These are phyloP conservation scores for Emergomyces pasteurianus DNA, from an alignment of 2,329 filamentous ascomycete species.

Conservation along the genomic window DNA sequence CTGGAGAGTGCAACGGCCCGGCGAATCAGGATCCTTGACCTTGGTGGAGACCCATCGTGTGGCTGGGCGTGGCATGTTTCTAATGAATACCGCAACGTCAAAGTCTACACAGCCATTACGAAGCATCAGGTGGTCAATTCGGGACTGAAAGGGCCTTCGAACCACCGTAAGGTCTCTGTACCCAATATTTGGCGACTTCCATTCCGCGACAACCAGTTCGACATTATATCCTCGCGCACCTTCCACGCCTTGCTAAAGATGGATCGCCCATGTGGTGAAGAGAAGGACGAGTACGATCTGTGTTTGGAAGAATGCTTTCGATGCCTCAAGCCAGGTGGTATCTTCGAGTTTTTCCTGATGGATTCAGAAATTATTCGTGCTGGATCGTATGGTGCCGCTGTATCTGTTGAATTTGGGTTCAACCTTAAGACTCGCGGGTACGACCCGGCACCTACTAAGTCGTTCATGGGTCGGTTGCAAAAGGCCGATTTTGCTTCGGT, in stretches of 20 bases:
- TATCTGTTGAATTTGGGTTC: slow-evolving; percentile 85
- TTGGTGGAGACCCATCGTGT: slow-evolving; percentile 71
- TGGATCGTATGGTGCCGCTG: slow-evolving; percentile 64
- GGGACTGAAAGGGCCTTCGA: slow-evolving; percentile 69
- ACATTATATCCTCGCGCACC: slow-evolving; percentile 79
- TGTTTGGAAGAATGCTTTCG: slow-evolving; percentile 79
- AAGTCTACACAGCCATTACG: slow-evolving; percentile 77
- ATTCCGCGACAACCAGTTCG: slow-evolving; percentile 76
- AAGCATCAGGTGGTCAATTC: slow-evolving; percentile 61
- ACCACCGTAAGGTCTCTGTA: slow-evolving; percentile 75
- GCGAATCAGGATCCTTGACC: slow-evolving; percentile 63
- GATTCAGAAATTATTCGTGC: slow-evolving; percentile 85
- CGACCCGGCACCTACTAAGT: slow-evolving; percentile 70
- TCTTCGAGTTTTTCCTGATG: slow-evolving; percentile 79
- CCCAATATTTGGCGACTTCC: slow-evolving; percentile 67
- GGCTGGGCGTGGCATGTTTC: slow-evolving; percentile 97
- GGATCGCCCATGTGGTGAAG: slow-evolving; percentile 49
- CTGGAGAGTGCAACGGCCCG: slow-evolving; percentile 22
- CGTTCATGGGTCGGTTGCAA: slow-evolving; percentile 62
- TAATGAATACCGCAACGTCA: slow-evolving; percentile 69
- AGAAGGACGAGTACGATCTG: slow-evolving; percentile 74
- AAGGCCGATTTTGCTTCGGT: slow-evolving; percentile 67
- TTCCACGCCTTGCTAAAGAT: slow-evolving; percentile 73
- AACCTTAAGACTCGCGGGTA: slow-evolving; percentile 82
- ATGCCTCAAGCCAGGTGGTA: slow-evolving; percentile 83